phyloP scores from a whole-genome alignment of 2,329 filamentous ascomycete species.

The Fusarium decemcellulare region DNA sequence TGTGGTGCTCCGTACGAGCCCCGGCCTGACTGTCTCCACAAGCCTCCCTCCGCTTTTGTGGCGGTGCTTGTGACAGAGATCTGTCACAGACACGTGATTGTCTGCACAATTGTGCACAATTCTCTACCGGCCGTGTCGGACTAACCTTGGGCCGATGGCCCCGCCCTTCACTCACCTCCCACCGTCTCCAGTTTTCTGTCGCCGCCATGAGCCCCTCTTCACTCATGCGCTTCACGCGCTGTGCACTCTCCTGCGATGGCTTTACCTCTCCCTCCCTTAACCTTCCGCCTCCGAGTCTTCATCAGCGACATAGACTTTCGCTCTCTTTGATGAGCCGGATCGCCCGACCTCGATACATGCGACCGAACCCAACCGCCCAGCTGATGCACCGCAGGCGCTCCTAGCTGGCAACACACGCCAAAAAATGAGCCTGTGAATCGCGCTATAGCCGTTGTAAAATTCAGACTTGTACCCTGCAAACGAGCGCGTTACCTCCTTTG shows the following conservation, averaged over 20 bases:
- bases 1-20: no score
- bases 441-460: slow-evolving; percentile 20
- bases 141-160: background rate
- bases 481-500: slow-evolving; percentile 9
- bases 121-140: background rate
- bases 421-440: slow-evolving; percentile 12
- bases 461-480: slow-evolving; percentile 19
- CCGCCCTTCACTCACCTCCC: background rate
- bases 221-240: background rate
- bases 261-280: background rate
- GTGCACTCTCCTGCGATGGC: background rate
- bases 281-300: background rate
- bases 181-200: background rate
- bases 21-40: no score
- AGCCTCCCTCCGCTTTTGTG: no score
- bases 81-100: no score
- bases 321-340: background rate
- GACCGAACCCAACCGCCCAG: background rate
- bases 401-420: background rate
- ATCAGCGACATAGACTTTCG: background rate
- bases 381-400: background rate
- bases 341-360: background rate
- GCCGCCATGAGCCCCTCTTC: background rate
- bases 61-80: no score
- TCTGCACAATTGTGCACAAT: no score